phyloP scores from a whole-genome alignment of 352 stramenopile genomes.

The Phytophthora tubulina region DNA sequence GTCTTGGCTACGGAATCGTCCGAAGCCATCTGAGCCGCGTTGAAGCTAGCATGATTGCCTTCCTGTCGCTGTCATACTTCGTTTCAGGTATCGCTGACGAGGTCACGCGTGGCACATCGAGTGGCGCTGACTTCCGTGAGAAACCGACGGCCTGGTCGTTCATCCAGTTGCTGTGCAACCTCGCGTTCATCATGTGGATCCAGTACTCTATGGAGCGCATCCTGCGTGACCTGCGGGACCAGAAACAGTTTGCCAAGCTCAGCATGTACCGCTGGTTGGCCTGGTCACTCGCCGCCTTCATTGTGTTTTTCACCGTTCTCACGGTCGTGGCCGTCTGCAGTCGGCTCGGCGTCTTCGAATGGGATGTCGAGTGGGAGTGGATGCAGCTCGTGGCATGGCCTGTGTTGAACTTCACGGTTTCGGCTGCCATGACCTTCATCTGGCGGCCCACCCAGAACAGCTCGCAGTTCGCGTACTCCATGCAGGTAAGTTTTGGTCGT shows the following conservation, averaged over 20 bases:
- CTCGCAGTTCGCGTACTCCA: conserved; percentile 89
- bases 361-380: conserved; percentile 93
- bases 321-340: conserved; percentile 86
- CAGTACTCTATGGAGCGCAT: conserved; percentile 89
- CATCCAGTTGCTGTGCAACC: conserved; percentile 86
- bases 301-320: conserved; percentile 91
- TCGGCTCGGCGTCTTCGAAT: conserved; percentile 88
- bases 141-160: conserved; percentile 89
- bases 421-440: conserved; percentile 90
- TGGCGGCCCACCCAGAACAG: conserved; percentile 90
- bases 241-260: conserved; percentile 93
- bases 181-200: conserved; percentile 93
- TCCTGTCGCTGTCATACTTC: conserved; percentile 84
- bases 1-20: conserved; percentile 92
- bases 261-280: conserved; percentile 90
- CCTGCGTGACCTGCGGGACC: conserved; percentile 77
- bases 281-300: conserved; percentile 84
- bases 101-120: conserved; percentile 81
- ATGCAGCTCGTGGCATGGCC: conserved; percentile 93
- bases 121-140: conserved; percentile 79
- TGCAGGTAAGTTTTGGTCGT: conserved; percentile 58
- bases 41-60: conserved; percentile 65
- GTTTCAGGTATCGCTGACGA: conserved; percentile 79
- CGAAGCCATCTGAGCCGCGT: conserved; percentile 58
- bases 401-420: conserved; percentile 92